These are phyloP conservation scores for Delphinella strobiligena DNA, from an alignment of 2,329 filamentous ascomycete species.

Conservation along the genomic window DNA sequence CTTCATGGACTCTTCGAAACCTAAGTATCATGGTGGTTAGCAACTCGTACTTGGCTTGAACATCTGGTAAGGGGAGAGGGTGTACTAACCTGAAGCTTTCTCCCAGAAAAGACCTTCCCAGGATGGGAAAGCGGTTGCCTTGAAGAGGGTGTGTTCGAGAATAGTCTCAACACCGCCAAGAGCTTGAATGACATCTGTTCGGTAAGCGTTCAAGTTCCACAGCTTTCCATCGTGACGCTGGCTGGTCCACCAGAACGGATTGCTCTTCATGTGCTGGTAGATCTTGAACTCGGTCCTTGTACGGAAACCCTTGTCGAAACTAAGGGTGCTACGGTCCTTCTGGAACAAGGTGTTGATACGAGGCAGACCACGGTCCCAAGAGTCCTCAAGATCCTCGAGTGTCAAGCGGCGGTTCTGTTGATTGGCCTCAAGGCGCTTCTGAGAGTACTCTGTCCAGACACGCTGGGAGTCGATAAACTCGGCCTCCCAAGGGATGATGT, in stretches of 20 bases:
- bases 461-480: constrained; percentile 98
- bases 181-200: constrained; percentile 94
- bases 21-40: constrained; percentile 2
- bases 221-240: constrained; percentile 94
- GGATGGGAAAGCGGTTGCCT: constrained; percentile 88
- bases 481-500: constrained; percentile 98
- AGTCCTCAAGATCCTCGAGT: constrained; percentile 91
- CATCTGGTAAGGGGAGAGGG: constrained; percentile 23
- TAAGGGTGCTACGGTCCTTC: constrained; percentile 91
- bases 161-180: constrained; percentile 96
- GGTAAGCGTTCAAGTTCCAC: constrained; percentile 92
- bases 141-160: constrained; percentile 84
- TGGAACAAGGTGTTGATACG: constrained; percentile 99
- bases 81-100: constrained; percentile 18
- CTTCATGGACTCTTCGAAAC: constrained; percentile 57
- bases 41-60: constrained; percentile 26
- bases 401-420: constrained; percentile 93
- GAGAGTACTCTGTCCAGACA: constrained; percentile 98
- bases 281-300: constrained; percentile 94
- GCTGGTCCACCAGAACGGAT: constrained; percentile 99
- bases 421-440: constrained; percentile 92
- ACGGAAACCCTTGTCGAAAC: constrained; percentile 97
- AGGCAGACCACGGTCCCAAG: constrained; percentile 93
- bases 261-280: constrained; percentile 98
- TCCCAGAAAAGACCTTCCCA: constrained; percentile 94